phyloP scores from a whole-genome alignment of 1,139 yeast species.

The Geotrichum carabidarum region DNA sequence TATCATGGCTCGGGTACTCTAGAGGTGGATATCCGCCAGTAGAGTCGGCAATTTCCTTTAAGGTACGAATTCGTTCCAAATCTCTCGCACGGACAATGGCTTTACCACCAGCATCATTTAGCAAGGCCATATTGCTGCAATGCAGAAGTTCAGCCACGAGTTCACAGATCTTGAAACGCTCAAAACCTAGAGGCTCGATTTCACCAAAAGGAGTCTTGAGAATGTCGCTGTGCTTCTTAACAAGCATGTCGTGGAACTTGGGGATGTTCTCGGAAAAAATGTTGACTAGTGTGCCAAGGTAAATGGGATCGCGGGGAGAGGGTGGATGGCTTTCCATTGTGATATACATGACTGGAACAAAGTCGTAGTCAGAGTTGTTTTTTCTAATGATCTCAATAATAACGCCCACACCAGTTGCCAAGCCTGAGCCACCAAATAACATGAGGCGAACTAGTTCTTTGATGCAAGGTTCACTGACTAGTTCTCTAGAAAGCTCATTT shows the following conservation, averaged over 20 bases:
- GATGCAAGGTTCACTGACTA: constrained; percentile 70
- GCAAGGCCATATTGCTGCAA: constrained; percentile 92
- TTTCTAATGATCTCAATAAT: constrained; percentile 92
- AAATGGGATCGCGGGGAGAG: constrained; percentile 88
- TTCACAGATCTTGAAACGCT: constrained; percentile 91
- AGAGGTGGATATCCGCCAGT: constrained; percentile 9
- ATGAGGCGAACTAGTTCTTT: constrained; percentile 66
- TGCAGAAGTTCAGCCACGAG: constrained; percentile 89
- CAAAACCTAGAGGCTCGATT: constrained; percentile 90
- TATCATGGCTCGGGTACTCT: background rate
- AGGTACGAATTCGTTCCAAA: constrained; percentile 51
- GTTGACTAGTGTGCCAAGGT: constrained; percentile 78
- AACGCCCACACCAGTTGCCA: constrained; percentile 94
- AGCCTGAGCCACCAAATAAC: constrained; percentile 86
- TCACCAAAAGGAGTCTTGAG: constrained; percentile 68
- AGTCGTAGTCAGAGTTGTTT: constrained; percentile 92
- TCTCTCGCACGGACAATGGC: constrained; percentile 74
- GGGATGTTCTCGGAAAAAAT: constrained; percentile 75
- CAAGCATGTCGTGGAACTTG: constrained; percentile 56
- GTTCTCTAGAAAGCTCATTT: constrained; percentile 84
- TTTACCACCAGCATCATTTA: constrained; percentile 82
- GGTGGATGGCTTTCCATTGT: constrained; percentile 93
- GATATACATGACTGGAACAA: constrained; percentile 78
- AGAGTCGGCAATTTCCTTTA: constrained; percentile 33
- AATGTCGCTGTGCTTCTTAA: constrained; percentile 33